A percentile compares a stretch with the other conserved stretches of the same genome.
Conservation (phyloP, 306 rosid species). For the Fragaria nilgerrensis region DNA sequence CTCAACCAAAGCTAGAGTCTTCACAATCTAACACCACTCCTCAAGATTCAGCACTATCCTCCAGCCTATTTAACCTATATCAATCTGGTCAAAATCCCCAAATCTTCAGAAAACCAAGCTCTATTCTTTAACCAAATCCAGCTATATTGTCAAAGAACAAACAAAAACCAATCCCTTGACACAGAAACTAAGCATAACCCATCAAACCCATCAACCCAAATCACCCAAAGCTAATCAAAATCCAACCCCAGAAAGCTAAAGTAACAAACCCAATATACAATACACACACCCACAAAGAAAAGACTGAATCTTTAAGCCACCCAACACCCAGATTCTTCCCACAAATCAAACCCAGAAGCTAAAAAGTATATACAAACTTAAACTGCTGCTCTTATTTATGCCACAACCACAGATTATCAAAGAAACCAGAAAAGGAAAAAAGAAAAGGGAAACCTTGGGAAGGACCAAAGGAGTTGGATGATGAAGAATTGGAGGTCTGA, state of each 20-base stretch:
- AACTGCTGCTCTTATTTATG: background rate
- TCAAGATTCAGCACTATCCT: background rate
- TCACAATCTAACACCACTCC: conserved; percentile 3
- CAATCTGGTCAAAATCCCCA: background rate
- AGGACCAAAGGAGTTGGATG: conserved; percentile 15
- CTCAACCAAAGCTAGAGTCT: conserved; percentile 27
- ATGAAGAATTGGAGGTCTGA: conserved; percentile 13
- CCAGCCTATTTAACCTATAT: background rate
- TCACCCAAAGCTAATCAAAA: conserved; percentile 13
- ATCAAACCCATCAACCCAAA: conserved; percentile 21
- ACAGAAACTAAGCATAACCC: conserved; percentile 30
- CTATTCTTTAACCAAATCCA: conserved; percentile 11
- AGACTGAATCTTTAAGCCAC: background rate
- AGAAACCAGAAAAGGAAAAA: background rate
- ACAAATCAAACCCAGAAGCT: conserved; percentile 6
- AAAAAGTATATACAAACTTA: conserved; percentile 2
- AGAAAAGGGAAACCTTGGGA: conserved; percentile 17
- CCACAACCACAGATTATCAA: background rate
- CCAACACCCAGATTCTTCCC: conserved; percentile 4
- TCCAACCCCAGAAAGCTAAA: conserved; percentile 16
- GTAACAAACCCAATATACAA: background rate
- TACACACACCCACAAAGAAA: conserved; percentile 12
- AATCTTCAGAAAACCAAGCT: background rate
- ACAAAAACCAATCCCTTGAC: conserved; percentile 26
- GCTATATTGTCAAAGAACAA: conserved; percentile 22